Evolutionary conservation across 1,139 yeast genomes (phyloP).

Genomic region (Hemisphaericaspora xylofermentans): DNA sequence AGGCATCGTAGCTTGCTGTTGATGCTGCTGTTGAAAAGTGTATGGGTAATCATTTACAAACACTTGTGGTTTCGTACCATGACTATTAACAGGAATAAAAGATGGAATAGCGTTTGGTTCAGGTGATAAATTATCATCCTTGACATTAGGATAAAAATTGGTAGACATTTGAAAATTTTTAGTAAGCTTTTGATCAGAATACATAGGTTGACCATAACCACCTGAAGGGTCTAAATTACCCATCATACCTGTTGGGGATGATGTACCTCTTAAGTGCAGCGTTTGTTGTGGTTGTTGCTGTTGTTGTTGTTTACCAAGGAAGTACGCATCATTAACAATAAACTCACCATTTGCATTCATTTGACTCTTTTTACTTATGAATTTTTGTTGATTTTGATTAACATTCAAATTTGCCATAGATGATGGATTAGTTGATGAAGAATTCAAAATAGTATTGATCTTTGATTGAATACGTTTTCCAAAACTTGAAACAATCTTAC

Average conservation of each 20-base stretch:
- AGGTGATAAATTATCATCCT: constrained; percentile 5
- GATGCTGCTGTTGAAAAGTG: constrained; percentile 7
- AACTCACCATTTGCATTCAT: constrained; percentile 38
- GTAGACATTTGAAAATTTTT: constrained; percentile 14
- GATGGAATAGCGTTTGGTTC: background rate
- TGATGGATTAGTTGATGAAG: constrained; percentile 5
- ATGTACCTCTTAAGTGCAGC: constrained; percentile 5
- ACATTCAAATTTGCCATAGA: constrained; percentile 1
- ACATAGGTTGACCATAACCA: background rate
- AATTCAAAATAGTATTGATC: constrained; percentile 35
- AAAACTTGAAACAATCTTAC: constrained; percentile 44
- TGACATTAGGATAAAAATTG: constrained; percentile 11
- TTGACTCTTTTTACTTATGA: constrained; percentile 16
- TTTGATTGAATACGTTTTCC: constrained; percentile 50
- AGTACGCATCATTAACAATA: constrained; percentile 15
- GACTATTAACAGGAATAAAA: constrained; percentile 5
- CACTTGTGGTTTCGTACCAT: constrained; percentile 4
- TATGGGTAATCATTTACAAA: background rate
- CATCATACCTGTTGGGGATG: constrained; percentile 9
- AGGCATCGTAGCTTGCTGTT: constrained; percentile 5
- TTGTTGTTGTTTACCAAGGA: constrained; percentile 4
- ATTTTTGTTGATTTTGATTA: constrained; percentile 1
- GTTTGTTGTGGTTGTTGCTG: background rate
- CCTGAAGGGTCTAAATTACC: background rate
- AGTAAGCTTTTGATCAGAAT: constrained; percentile 6